These are phyloP conservation scores for Hysterangium stoloniferum DNA, from an alignment of 768 basidiomycete species.

Conservation along the genomic window DNA sequence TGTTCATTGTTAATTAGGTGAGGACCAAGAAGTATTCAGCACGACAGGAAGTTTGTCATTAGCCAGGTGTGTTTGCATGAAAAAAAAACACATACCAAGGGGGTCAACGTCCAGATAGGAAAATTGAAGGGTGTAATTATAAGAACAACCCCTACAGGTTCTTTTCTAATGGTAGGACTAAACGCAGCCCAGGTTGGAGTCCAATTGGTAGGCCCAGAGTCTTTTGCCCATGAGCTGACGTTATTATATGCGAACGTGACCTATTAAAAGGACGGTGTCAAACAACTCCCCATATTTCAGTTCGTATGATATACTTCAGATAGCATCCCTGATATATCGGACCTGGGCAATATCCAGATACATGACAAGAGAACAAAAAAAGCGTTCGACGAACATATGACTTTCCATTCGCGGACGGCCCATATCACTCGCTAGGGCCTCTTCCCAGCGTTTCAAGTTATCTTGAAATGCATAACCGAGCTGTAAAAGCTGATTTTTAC, in stretches of 20 bases:
- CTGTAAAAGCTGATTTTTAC: slow-evolving; percentile 72
- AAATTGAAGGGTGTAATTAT: slow-evolving; percentile 48
- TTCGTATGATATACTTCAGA: slow-evolving; percentile 18
- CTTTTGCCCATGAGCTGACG: slow-evolving; percentile 69
- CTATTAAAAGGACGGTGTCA: slow-evolving; percentile 24
- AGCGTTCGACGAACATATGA: slow-evolving; percentile 37
- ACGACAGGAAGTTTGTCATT: not conserved
- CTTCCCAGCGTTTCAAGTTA: slow-evolving; percentile 52
- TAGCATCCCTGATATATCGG: slow-evolving; percentile 6
- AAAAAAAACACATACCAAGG: slow-evolving; percentile 38
- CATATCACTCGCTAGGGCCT: slow-evolving; percentile 54
- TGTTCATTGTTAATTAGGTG: no score
- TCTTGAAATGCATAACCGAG: slow-evolving; percentile 70
- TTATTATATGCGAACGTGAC: slow-evolving; percentile 46
- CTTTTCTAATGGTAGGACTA: slow-evolving; percentile 59
- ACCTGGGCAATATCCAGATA: slow-evolving; percentile 19
- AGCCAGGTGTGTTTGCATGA: slow-evolving; percentile 13
- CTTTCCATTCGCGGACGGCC: slow-evolving; percentile 55
- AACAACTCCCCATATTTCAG: slow-evolving; percentile 14
- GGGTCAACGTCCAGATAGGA: slow-evolving; percentile 42
- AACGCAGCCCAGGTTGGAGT: slow-evolving; percentile 42
- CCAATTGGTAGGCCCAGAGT: slow-evolving; percentile 45
- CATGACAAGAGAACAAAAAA: not conserved
- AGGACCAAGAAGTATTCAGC: no score
- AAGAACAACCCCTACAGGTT: slow-evolving; percentile 67